Conservation (phyloP, 129 eudicot genomes). For the Flaveria sonorensis region DNA sequence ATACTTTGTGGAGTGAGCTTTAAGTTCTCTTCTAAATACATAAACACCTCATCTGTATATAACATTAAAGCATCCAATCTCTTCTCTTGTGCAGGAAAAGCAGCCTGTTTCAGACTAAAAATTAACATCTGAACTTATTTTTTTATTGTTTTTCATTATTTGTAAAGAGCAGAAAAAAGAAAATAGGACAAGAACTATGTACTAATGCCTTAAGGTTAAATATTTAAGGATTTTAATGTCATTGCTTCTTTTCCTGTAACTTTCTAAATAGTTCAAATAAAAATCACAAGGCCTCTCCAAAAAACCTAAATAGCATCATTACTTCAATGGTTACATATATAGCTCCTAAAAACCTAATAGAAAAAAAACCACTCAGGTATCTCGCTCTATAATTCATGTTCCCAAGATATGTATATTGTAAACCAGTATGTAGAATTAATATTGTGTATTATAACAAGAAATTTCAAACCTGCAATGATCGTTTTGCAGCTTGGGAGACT, state of each 20-base stretch:
- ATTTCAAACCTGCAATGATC: conserved; percentile 75
- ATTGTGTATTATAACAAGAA: conserved; percentile 19
- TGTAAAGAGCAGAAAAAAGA: neutral
- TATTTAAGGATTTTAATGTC: conserved; percentile 4
- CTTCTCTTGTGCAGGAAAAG: conserved; percentile 85
- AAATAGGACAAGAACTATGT: neutral
- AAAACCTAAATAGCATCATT: neutral
- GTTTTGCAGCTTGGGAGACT: conserved; percentile 95
- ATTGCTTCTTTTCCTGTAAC: neutral
- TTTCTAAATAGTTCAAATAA: neutral
- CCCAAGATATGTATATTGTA: conserved; percentile 1
- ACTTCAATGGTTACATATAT: neutral
- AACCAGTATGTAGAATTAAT: neutral
- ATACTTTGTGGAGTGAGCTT: conserved; percentile 78
- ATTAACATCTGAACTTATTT: neutral
- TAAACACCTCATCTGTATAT: conserved; percentile 69
- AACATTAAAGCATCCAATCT: conserved; percentile 82
- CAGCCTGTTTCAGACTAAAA: conserved; percentile 54
- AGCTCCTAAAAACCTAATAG: conserved; percentile 1
- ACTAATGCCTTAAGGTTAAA: neutral
- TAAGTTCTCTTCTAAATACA: conserved; percentile 76
- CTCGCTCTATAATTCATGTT: conserved; percentile 1
- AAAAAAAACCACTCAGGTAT: neutral
- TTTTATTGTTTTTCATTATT: neutral
- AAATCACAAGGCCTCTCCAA: neutral